Evolutionary conservation across 805 yeast species (phyloP).

Genomic region (Barnettozyma vustinii): DNA sequence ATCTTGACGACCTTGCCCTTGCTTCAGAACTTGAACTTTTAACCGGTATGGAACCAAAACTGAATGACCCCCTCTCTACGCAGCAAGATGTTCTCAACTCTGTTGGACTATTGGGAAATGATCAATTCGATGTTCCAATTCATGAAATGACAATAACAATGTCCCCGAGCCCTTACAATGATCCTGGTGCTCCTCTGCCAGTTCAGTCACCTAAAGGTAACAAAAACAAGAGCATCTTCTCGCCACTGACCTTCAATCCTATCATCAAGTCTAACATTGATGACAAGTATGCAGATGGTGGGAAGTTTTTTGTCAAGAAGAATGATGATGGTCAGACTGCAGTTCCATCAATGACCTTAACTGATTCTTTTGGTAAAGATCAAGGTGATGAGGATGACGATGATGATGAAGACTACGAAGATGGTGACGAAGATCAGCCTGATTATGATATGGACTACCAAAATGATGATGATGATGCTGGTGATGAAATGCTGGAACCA

Average conservation of each 20-base stretch:
- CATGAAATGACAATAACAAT: conserved; percentile 51
- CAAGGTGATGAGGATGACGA: conserved; percentile 23
- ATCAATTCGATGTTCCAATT: conserved; percentile 46
- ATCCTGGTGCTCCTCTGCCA: conserved; percentile 84
- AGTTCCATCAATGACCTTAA: conserved; percentile 11
- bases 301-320: conserved; percentile 65
- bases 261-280: conserved; percentile 71
- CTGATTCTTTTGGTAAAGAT: conserved; percentile 17
- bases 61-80: not conserved
- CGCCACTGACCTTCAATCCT: conserved; percentile 80
- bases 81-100: not conserved
- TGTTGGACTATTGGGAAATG: conserved; percentile 1
- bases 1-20: conserved; percentile 31
- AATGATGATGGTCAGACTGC: conserved; percentile 20
- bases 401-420: conserved; percentile 14
- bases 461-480: not conserved
- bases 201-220: conserved; percentile 37
- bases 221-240: conserved; percentile 58
- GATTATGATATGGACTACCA: conserved; percentile 6
- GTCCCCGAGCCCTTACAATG: conserved; percentile 54
- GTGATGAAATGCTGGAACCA: not conserved
- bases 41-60: not conserved
- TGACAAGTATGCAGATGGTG: conserved; percentile 83
- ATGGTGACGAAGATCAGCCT: conserved; percentile 12
- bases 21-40: conserved; percentile 25